Conservation (phyloP, 257 asterid genomes). For the Avicennia marina region DNA sequence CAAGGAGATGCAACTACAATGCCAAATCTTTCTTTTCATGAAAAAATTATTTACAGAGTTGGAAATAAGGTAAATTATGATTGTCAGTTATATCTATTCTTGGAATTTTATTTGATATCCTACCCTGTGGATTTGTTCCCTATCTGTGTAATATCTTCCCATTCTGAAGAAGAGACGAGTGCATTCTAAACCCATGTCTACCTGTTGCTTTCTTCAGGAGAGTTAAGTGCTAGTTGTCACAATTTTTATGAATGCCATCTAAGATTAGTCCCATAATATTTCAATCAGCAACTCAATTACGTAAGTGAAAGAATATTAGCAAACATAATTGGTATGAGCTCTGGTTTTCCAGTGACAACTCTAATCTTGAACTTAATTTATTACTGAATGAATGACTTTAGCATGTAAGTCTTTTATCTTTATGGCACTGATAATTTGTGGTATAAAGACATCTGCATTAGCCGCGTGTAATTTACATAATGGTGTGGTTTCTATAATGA, state of each 20-base stretch:
- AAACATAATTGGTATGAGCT: background rate
- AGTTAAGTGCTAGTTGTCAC: conserved; percentile 3
- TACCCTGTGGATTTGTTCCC: conserved; percentile 1
- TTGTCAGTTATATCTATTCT: conserved; percentile 7
- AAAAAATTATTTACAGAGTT: conserved; percentile 77
- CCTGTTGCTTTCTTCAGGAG: background rate
- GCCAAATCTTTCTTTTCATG: conserved; percentile 44
- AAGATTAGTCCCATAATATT: no score
- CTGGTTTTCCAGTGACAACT: background rate
- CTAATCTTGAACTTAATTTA: background rate
- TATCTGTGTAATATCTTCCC: background rate
- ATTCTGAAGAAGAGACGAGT: background rate
- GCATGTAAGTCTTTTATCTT: background rate
- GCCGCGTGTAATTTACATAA: background rate
- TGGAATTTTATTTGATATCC: conserved; percentile 9
- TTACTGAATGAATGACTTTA: background rate
- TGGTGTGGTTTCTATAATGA: no score
- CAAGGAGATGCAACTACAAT: conserved; percentile 45
- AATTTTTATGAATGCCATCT: no score
- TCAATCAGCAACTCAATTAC: no score
- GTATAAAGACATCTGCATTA: background rate
- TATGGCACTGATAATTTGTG: background rate
- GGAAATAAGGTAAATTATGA: conserved; percentile 68
- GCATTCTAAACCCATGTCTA: conserved; percentile 3
- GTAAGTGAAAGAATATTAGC: no score